phyloP scores from a whole-genome alignment of 495 filamentous ascomycete genomes.

The Oleoguttula mirabilis region DNA sequence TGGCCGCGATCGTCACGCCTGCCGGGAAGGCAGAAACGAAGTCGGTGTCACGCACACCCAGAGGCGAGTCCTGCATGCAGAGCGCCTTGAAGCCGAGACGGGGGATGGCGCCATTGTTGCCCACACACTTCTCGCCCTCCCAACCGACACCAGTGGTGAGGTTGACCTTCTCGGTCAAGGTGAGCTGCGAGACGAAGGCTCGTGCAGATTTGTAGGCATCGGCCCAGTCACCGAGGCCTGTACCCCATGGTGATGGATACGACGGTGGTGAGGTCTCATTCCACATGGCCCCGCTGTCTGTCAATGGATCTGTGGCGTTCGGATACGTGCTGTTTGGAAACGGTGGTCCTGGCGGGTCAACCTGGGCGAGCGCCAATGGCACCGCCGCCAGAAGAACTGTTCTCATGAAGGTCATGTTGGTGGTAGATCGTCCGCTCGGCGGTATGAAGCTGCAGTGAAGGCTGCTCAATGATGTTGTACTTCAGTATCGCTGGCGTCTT shows the following conservation, averaged over 20 bases:
- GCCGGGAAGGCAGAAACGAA: slow-evolving; percentile 32
- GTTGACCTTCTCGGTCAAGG: slow-evolving; percentile 83
- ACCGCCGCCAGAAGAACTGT: slow-evolving; percentile 7
- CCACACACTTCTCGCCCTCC: slow-evolving; percentile 67
- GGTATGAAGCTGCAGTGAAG: background rate
- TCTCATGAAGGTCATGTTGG: slow-evolving; percentile 7
- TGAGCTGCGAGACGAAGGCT: slow-evolving; percentile 70
- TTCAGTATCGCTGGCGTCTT: background rate
- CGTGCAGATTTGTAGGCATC: slow-evolving; percentile 66
- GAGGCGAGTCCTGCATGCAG: slow-evolving; percentile 82
- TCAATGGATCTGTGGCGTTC: slow-evolving; percentile 17
- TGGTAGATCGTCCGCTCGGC: background rate
- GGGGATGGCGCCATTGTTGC: slow-evolving; percentile 56
- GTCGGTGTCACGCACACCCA: slow-evolving; percentile 57
- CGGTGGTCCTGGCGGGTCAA: slow-evolving; percentile 4
- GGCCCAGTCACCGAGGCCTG: slow-evolving; percentile 59
- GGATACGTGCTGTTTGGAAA: slow-evolving; percentile 20
- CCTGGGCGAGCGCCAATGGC: slow-evolving; percentile 11
- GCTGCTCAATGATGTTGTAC: background rate
- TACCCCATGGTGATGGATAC: slow-evolving; percentile 80
- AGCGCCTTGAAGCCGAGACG: slow-evolving; percentile 69
- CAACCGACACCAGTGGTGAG: slow-evolving; percentile 80
- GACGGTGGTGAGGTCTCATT: slow-evolving; percentile 42
- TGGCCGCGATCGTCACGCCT: slow-evolving; percentile 31
- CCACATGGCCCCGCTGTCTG: slow-evolving; percentile 17